Evolutionary conservation across 805 yeast species (phyloP).

Genomic region (Limtongia smithiae): DNA sequence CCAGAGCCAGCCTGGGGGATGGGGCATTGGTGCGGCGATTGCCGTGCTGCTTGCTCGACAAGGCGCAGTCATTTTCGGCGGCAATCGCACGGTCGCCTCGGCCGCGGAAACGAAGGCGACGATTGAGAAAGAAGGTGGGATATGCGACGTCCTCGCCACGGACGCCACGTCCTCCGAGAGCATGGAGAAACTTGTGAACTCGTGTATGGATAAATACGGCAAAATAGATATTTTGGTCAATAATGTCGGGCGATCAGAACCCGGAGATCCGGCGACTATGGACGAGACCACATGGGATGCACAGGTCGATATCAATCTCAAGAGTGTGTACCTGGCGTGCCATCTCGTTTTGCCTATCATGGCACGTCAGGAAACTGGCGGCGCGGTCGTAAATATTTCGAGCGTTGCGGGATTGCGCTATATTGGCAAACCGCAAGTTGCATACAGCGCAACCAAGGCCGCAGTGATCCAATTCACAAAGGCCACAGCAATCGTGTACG

Average conservation of each 20-base stretch:
- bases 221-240: slow-evolving; percentile 63
- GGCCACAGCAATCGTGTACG: slow-evolving; percentile 57
- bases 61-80: slow-evolving; percentile 4
- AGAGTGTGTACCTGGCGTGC: slow-evolving; percentile 40
- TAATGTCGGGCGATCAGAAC: slow-evolving; percentile 75
- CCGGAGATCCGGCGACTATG: slow-evolving; percentile 36
- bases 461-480: slow-evolving; percentile 40
- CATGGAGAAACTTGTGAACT: slow-evolving; percentile 7
- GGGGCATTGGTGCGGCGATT: slow-evolving; percentile 8
- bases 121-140: slow-evolving; percentile 2
- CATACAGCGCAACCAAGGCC: slow-evolving; percentile 41
- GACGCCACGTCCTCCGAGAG: slow-evolving; percentile 4
- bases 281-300: slow-evolving; percentile 39
- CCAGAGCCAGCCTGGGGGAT: not conserved
- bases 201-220: slow-evolving; percentile 9
- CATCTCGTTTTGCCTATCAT: slow-evolving; percentile 38
- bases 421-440: slow-evolving; percentile 42
- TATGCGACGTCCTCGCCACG: not conserved
- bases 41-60: slow-evolving; percentile 7
- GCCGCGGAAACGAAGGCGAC: not conserved
- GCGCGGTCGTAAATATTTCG: slow-evolving; percentile 40
- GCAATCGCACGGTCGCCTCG: not conserved
- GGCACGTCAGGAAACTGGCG: slow-evolving; percentile 32
- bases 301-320: slow-evolving; percentile 39
- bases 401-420: slow-evolving; percentile 41